Evolutionary conservation across 305 asterid genomes (phyloP), one percentile per base, ranked within the genome.

Genomic region (Euphrasia arctica): DNA sequence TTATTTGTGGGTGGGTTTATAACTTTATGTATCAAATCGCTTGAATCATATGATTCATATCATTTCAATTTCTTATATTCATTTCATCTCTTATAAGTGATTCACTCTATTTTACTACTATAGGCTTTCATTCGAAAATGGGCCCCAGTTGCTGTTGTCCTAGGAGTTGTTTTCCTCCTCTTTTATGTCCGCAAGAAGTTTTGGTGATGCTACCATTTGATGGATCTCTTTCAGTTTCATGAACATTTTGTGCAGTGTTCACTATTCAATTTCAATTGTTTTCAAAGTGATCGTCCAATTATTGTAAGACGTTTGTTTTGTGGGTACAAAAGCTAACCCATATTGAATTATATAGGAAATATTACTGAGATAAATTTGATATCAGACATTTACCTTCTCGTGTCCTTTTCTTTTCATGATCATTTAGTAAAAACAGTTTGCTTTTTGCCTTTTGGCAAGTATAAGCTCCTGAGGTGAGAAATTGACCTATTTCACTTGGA

Each of bases 51-150:
- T 18, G 22, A 18, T 18, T 42, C 58, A 54, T 29, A 61, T 25
- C 59, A 22, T 25, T 43, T 45, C 12, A 54, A 28, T 42, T 31
- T 8, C 48, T n/a, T 49, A 13, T 13, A 49, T 39, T 50, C 12
- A 12, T 10, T 2, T 55, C 57, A 51, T 29, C 34, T 13, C 43
- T 66, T 41, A 45, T 42, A 10, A n/a, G 25, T 64, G 67, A 66
- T 72, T 51, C 12, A 0, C 14, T 36, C 10, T 51, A 0, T 50
- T 60, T 36, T 36, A 81, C 63, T 12, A 54, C 36, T 3, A 32
- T 56, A 92, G 98, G 98, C 96, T 72, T 74, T 92, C 80, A 90
- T 92, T 68, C 95, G 88, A 60, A 90, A 90, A 72, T 92, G 93
- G 86, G 96, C 95, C 22, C 98, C 98, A 0, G 85, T 90, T 65